phyloP scores from a whole-genome alignment of 2,329 filamentous ascomycete species.

The Neonectria hederae region DNA sequence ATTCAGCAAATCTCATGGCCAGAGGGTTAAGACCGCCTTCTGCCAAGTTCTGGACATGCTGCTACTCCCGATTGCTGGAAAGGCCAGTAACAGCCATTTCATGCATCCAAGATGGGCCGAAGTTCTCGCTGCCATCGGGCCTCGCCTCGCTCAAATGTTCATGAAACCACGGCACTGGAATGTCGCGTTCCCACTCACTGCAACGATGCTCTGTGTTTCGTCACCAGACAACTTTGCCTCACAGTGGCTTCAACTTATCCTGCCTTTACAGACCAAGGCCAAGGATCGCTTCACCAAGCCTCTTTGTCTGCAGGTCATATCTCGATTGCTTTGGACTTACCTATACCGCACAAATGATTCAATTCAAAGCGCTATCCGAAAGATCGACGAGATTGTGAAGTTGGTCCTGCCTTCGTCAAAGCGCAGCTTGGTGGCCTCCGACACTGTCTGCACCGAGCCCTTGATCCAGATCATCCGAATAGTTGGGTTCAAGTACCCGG shows the following conservation, averaged over 20 bases:
- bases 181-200: constrained; percentile 87
- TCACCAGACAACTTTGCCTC: constrained; percentile 82
- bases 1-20: constrained; percentile 86
- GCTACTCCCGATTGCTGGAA: constrained; percentile 85
- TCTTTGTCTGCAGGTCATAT: constrained; percentile 87
- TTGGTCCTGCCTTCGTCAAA: constrained; percentile 84
- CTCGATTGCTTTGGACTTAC: constrained; percentile 92
- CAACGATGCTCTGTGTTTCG: constrained; percentile 87
- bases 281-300: constrained; percentile 85
- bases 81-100: constrained; percentile 78
- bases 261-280: constrained; percentile 79
- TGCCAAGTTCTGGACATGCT: constrained; percentile 91
- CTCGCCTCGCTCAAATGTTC: constrained; percentile 84
- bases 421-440: constrained; percentile 82
- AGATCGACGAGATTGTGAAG: constrained; percentile 89
- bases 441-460: constrained; percentile 85
- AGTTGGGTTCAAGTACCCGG: constrained; percentile 92
- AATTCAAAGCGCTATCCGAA: constrained; percentile 73
- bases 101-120: constrained; percentile 86
- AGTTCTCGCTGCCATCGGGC: constrained; percentile 80
- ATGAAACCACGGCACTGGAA: constrained; percentile 93
- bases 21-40: constrained; percentile 91
- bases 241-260: constrained; percentile 87
- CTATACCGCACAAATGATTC: constrained; percentile 85
- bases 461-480: constrained; percentile 94